Base-by-base conservation (phyloP, 2,329 filamentous ascomycete species). In the Aureobasidium sp. region DNA sequence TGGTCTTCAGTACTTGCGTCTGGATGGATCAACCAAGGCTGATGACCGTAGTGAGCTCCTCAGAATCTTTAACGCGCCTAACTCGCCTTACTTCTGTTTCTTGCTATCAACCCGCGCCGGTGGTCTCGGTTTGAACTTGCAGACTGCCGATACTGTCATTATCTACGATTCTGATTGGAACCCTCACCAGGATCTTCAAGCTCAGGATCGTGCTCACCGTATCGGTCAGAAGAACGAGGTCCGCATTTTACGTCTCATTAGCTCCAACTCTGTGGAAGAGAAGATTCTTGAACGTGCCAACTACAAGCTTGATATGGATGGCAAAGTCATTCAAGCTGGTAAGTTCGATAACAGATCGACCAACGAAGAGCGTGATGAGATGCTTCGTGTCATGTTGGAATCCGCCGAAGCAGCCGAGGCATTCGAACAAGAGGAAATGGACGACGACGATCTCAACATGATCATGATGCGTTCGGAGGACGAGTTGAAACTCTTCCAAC, bases 81-180 rank as follows among this genome's bases (percentile, higher is more conserved):
- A 88, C 66, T 99, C 94, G 6, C 89, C 90, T 5, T 97, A 97
- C 76, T 97, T 97, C 76, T 96, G 95, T 78, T 99, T 99, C 80
- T 77, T 99, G 75, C 84, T 99, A n/a, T 99, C 94, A 3, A 99
- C 94, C 27, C 93, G 94, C 81, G 94, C 94, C 65, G 94, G 94
- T 87, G 94, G 94, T 84, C 83, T 99, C 12, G 94, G 94, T 82
- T 83, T 99, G 68, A 99, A 99, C 72, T 76, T 99, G 74, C 94
- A 99, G 76, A 97, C 93, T 50, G 94, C 94, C 46, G 94, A 99
- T 76, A 99, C 94, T 1, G 94, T 99, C 78, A 97, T 99, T 76
- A 99, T 99, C 72, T 99, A 97, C 77, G 94, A 99, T 73, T 99
- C 94, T 0, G 94, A 99, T 79, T 99, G 94, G 94, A 99, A 99